These are phyloP conservation scores for Nothophytophthora sp. DNA, from an alignment of 352 stramenopile species.

Conservation along the genomic window DNA sequence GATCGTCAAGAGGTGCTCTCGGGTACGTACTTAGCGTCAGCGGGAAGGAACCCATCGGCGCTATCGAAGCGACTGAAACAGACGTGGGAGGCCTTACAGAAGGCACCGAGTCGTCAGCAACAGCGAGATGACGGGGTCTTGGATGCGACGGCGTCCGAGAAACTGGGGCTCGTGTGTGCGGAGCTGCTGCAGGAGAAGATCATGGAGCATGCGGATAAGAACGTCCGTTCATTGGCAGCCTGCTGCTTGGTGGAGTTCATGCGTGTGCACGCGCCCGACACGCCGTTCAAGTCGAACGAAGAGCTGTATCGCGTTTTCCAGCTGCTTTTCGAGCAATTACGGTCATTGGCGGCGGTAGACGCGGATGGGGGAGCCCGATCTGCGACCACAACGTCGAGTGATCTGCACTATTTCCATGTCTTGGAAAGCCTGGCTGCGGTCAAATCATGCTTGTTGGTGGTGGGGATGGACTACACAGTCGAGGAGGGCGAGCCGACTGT, in stretches of 20 bases:
- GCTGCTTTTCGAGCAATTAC: conserved; percentile 64
- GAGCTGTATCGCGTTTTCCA: conserved; percentile 70
- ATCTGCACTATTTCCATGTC: conserved; percentile 51
- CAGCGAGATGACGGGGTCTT: conserved; percentile 33
- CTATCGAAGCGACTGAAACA: conserved; percentile 57
- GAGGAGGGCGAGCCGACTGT: conserved; percentile 45
- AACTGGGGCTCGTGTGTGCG: conserved; percentile 44
- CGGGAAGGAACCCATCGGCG: conserved; percentile 22
- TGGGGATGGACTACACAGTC: conserved; percentile 49
- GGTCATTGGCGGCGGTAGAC: conserved; percentile 31
- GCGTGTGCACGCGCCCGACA: conserved; percentile 62
- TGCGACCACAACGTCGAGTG: conserved; percentile 26
- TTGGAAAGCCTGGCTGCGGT: conserved; percentile 66
- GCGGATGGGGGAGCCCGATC: too few relatives aligned
- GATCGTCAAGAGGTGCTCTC: conserved; percentile 10
- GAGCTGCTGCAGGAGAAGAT: conserved; percentile 62
- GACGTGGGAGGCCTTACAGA: conserved; percentile 48
- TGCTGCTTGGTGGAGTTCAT: conserved; percentile 79
- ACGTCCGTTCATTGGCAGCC: conserved; percentile 59
- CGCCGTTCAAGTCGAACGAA: conserved; percentile 65
- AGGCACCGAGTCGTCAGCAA: conserved; percentile 39
- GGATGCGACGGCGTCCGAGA: conserved; percentile 20
- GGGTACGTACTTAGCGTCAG: conserved; percentile 12
- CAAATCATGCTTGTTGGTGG: conserved; percentile 59
- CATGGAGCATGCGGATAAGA: conserved; percentile 44